Percentiles rank a stretch among this genome's conserved stretches.
Evolutionary conservation across 2,329 filamentous ascomycete genomes (phyloP).

Genomic region (Penicillium sp.): DNA sequence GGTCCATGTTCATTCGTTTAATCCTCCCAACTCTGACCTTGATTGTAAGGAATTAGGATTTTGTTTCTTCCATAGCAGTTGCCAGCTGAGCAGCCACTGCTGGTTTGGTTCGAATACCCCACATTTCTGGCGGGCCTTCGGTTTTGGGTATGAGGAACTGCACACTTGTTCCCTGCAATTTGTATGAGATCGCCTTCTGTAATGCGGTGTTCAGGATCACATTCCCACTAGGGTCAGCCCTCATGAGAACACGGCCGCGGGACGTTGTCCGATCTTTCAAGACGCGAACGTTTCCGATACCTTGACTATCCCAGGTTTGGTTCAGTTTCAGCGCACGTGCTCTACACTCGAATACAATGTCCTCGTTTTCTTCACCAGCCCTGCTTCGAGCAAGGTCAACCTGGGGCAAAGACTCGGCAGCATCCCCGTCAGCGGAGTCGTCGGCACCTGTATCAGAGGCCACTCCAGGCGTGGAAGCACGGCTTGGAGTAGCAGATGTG

Average conservation of each 20-base stretch:
- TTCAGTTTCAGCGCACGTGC: constrained; percentile 71
- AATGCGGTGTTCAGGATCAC: constrained; percentile 74
- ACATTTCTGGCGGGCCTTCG: constrained; percentile 67
- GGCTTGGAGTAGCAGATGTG: constrained; percentile 47
- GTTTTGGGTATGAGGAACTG: constrained; percentile 57
- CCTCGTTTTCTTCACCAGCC: constrained; percentile 74
- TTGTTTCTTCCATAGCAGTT: constrained; percentile 28
- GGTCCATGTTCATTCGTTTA: constrained; percentile 17
- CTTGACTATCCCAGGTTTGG: constrained; percentile 68
- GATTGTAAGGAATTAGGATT: constrained; percentile 18
- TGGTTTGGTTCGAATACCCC: constrained; percentile 71
- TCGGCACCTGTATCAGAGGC: constrained; percentile 50
- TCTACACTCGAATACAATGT: constrained; percentile 70
- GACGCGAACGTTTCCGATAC: constrained; percentile 72
- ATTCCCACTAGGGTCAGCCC: constrained; percentile 75
- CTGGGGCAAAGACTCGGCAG: constrained; percentile 66
- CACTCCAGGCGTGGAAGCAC: constrained; percentile 52
- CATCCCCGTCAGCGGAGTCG: constrained; percentile 57
- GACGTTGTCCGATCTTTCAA: constrained; percentile 74
- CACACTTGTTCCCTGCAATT: constrained; percentile 55
- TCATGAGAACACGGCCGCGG: constrained; percentile 70
- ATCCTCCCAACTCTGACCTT: constrained; percentile 4
- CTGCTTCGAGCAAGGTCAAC: constrained; percentile 71
- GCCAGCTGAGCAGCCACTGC: constrained; percentile 22
- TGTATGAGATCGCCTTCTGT: constrained; percentile 66